A percentile compares a stretch with the other conserved stretches of the same genome.
These are phyloP conservation scores for Xerocomellus dryophilus DNA, from an alignment of 768 basidiomycete species.

Conservation along the genomic window DNA sequence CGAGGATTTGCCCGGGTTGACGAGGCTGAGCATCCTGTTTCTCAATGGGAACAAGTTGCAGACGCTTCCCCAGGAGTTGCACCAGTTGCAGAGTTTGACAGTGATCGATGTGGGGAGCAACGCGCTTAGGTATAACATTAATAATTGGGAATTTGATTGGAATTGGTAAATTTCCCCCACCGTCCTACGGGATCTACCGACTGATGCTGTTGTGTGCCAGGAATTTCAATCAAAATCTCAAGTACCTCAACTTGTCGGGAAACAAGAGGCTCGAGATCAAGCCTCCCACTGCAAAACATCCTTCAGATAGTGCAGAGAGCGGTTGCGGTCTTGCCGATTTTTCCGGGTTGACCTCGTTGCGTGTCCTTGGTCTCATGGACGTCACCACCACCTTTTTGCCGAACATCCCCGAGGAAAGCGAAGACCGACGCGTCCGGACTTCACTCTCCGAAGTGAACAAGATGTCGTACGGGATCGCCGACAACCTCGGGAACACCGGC, in stretches of 20 bases:
- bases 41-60: slow-evolving; percentile 93
- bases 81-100: slow-evolving; percentile 72
- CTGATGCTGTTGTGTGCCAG: slow-evolving; percentile 38
- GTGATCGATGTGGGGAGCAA: slow-evolving; percentile 94
- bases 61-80: slow-evolving; percentile 87
- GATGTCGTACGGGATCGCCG: slow-evolving; percentile 96
- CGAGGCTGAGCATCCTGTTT: slow-evolving; percentile 69
- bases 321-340: slow-evolving; percentile 69
- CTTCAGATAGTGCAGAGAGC: slow-evolving; percentile 18
- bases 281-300: slow-evolving; percentile 40
- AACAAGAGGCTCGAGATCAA: slow-evolving; percentile 97
- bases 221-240: slow-evolving; percentile 94
- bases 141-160: slow-evolving; percentile 99
- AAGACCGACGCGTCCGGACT: slow-evolving; percentile 88
- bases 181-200: neutral
- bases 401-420: slow-evolving; percentile 79
- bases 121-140: slow-evolving; percentile 91
- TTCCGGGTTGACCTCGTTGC: slow-evolving; percentile 77
- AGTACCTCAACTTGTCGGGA: slow-evolving; percentile 94
- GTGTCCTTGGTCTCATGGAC: slow-evolving; percentile 96
- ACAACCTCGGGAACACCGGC: slow-evolving; percentile 78
- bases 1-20: slow-evolving; percentile 78
- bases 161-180: slow-evolving; percentile 67
- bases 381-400: slow-evolving; percentile 64
- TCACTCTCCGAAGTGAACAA: slow-evolving; percentile 84